phyloP scores from a whole-genome alignment of 1,139 yeast species.

The Candida tunisiensis region DNA sequence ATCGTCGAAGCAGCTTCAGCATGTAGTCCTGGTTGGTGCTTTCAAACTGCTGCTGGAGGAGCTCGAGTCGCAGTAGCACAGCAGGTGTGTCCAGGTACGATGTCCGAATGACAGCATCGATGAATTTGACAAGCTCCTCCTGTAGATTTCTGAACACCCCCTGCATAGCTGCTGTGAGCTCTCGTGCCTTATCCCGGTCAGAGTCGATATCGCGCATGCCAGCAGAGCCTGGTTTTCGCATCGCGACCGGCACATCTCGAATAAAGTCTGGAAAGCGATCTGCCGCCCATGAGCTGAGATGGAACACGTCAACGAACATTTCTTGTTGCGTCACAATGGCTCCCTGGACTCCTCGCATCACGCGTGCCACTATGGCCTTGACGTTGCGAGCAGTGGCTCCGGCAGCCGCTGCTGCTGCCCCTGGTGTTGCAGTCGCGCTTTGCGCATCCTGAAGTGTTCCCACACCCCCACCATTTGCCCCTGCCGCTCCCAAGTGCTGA shows the following conservation, averaged over 20 bases:
- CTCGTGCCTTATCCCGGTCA: conserved; percentile 38
- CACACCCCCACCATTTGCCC: no score
- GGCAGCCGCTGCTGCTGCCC: no score
- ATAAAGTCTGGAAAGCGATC: conserved; percentile 34
- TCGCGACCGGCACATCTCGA: conserved; percentile 20
- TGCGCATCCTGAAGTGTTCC: no score
- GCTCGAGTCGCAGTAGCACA: conserved; percentile 25
- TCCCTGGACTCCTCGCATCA: conserved; percentile 3
- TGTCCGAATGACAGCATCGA: conserved; percentile 18
- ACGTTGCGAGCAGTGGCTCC: neutral
- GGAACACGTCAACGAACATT: conserved; percentile 50
- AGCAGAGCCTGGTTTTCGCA: conserved; percentile 10
- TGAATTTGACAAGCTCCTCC: conserved; percentile 24
- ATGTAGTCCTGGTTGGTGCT: conserved; percentile 55
- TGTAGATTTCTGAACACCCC: conserved; percentile 38
- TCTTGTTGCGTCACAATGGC: conserved; percentile 45
- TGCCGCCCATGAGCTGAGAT: conserved; percentile 34
- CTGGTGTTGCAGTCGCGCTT: no score
- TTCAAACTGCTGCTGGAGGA: conserved; percentile 20
- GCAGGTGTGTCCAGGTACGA: conserved; percentile 27
- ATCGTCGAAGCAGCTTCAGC: conserved; percentile 32
- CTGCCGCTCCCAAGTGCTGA: no score
- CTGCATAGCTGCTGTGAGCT: conserved; percentile 33
- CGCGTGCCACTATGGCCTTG: neutral
- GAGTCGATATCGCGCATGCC: conserved; percentile 27